Evolutionary conservation across 2,329 filamentous ascomycete genomes (phyloP), one percentile per base, ranked within the genome.

Genomic region (Penicillium concentricum): DNA sequence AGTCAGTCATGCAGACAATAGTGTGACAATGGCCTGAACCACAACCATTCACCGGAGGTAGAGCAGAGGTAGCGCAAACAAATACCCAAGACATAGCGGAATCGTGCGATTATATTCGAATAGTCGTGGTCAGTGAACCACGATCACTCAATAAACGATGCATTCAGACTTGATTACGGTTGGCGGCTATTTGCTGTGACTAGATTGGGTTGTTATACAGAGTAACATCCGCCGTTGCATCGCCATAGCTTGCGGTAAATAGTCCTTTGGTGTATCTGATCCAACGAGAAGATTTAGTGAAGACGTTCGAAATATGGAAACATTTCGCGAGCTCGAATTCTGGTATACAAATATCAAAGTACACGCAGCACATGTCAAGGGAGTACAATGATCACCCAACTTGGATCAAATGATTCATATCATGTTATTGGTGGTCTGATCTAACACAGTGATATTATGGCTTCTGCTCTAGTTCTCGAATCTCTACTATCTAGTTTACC

Each of bases 11-110:
- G 55, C 54, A 52, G 8, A 35, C 2, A 16, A 18, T 46, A 51
- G 61, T 64, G 52, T 49, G 39, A 64, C 58, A 24, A 47, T 41
- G 34, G 18, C 24, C 38, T 20, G 41, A 12, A 50, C 28, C 37
- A 26, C 26, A 26, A 49, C 45, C 30, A 41, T 41, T 42, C 46
- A 48, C 43, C 45, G 46, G 39, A 49, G 35, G 50, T 44, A 47
- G 15, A 52, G 32, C 34, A 15, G 46, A 28, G 41, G 48, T 56
- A 28, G 48, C 18, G 41, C 48, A 56, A 45, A 41, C 28, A 22
- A 13, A 39, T 41, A 20, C 7, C 28, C 15, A 45, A 51, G 48
- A 38, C 53, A 51, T 24, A 41, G 37, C 41, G 46, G 26, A 28
- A 32, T 52, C 10, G 39, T 56, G 26, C 13, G 13, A 46, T 48